These are phyloP conservation scores for Mortierella sp. DNA, from an alignment of 371 early-diverging fungal species.

Conservation along the genomic window DNA sequence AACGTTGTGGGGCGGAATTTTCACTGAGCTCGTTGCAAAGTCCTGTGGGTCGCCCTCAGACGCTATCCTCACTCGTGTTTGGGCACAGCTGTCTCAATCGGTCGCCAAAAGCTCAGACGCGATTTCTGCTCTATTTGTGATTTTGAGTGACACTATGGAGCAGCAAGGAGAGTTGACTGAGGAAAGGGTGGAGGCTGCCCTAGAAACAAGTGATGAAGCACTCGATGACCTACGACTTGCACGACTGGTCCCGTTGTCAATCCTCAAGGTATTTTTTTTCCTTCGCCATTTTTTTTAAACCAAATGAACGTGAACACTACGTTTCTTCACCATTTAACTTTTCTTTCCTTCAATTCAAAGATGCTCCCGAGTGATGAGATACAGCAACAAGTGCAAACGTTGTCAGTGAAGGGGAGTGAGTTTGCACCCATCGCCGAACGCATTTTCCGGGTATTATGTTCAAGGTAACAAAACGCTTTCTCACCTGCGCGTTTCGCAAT, in stretches of 20 bases:
- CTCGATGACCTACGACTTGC: constrained; percentile 39
- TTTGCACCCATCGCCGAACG: background rate
- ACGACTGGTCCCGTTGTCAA: constrained; percentile 24
- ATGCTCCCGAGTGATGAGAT: background rate
- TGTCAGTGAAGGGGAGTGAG: background rate
- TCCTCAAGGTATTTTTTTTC: constrained; percentile 32
- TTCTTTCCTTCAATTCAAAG: background rate
- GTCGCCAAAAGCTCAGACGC: constrained; percentile 25
- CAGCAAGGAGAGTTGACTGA: constrained; percentile 29
- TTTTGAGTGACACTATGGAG: constrained; percentile 24
- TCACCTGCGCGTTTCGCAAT: no score
- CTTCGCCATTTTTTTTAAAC: background rate
- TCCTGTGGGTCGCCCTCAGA: constrained; percentile 30
- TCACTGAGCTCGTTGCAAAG: constrained; percentile 20
- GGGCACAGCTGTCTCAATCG: constrained; percentile 27
- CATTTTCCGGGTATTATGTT: background rate
- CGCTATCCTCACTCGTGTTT: constrained; percentile 20
- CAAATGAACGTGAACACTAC: background rate
- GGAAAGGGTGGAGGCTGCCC: constrained; percentile 22
- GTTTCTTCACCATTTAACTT: background rate
- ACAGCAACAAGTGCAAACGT: background rate
- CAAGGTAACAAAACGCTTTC: background rate
- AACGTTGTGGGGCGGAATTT: constrained; percentile 11
- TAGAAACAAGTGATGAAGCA: constrained; percentile 40
- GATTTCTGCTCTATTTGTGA: background rate